Conservation (phyloP, 148 eudicot genomes). For the Agrostemma githago region DNA sequence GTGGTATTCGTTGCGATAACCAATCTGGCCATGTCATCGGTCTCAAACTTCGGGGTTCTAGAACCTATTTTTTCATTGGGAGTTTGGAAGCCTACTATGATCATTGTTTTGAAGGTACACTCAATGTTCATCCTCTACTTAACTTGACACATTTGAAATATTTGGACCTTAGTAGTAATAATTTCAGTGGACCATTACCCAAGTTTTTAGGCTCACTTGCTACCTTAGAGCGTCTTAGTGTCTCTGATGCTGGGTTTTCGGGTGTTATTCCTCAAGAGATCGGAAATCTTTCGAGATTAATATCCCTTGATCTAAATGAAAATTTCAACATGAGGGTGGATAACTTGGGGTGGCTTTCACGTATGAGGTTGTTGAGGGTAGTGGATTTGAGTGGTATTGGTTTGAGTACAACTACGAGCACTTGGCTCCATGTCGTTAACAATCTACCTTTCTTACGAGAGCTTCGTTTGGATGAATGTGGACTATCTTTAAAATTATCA, state of each 20-base stretch:
- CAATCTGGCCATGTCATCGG: slow-evolving; percentile 16
- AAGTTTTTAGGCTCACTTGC: slow-evolving; percentile 12
- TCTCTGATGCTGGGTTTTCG: neutral
- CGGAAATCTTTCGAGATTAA: slow-evolving; percentile 9
- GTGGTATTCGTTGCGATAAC: slow-evolving; percentile 12
- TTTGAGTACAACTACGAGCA: too few species aligned
- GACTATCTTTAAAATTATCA: too few species aligned
- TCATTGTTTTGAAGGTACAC: slow-evolving; percentile 14
- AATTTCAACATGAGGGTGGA: too few species aligned
- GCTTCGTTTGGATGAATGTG: too few species aligned
- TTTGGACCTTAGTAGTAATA: slow-evolving; percentile 14
- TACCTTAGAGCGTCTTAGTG: slow-evolving; percentile 12
- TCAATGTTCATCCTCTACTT: neutral
- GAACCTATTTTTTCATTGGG: neutral
- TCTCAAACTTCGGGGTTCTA: neutral
- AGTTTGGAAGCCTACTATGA: too few species aligned
- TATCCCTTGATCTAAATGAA: too few species aligned
- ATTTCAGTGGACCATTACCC: slow-evolving; percentile 8
- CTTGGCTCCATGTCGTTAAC: too few species aligned
- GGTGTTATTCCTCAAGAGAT: slow-evolving; percentile 11
- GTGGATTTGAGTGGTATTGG: too few species aligned
- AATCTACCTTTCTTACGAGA: too few species aligned
- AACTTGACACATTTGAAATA: slow-evolving; percentile 15
- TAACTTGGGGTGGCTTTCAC: too few species aligned
- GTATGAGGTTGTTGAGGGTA: too few species aligned